phyloP scores from a whole-genome alignment of 805 yeast species.

The Saccharomycopsis sp. region DNA sequence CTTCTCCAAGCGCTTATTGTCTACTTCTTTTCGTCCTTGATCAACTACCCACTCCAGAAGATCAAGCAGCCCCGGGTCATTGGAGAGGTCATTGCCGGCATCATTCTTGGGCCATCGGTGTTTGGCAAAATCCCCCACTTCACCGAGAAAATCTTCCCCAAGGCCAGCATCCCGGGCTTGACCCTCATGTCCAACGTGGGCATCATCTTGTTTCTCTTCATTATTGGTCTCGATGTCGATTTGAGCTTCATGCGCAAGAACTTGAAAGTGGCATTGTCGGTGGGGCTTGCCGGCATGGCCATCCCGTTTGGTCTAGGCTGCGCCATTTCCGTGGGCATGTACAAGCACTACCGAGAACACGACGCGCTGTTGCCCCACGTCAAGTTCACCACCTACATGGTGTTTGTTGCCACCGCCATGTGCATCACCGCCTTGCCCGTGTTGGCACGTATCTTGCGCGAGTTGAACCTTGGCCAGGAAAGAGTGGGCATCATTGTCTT shows the following conservation, averaged over 20 bases:
- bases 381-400: conserved; percentile 66
- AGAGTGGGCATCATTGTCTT: conserved; percentile 66
- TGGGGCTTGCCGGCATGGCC: conserved; percentile 65
- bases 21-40: conserved; percentile 45
- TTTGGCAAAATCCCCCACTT: conserved; percentile 65
- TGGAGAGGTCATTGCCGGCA: conserved; percentile 74
- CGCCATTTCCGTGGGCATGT: conserved; percentile 58
- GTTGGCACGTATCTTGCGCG: conserved; percentile 67
- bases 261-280: conserved; percentile 50
- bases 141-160: conserved; percentile 56
- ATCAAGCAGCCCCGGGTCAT: conserved; percentile 73
- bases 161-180: conserved; percentile 51
- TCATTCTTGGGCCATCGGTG: conserved; percentile 66
- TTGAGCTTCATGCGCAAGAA: conserved; percentile 53
- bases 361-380: conserved; percentile 29
- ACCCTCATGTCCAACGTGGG: conserved; percentile 68
- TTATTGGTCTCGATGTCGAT: conserved; percentile 76
- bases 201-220: conserved; percentile 62
- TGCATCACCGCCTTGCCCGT: conserved; percentile 85
- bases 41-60: conserved; percentile 51
- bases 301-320: conserved; percentile 78
- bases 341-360: conserved; percentile 40
- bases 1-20: conserved; percentile 62
- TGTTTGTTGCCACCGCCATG: conserved; percentile 75
- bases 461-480: conserved; percentile 58